Evolutionary conservation across 208 protist genomes (phyloP).

Genomic region (Porcisia hertigi): DNA sequence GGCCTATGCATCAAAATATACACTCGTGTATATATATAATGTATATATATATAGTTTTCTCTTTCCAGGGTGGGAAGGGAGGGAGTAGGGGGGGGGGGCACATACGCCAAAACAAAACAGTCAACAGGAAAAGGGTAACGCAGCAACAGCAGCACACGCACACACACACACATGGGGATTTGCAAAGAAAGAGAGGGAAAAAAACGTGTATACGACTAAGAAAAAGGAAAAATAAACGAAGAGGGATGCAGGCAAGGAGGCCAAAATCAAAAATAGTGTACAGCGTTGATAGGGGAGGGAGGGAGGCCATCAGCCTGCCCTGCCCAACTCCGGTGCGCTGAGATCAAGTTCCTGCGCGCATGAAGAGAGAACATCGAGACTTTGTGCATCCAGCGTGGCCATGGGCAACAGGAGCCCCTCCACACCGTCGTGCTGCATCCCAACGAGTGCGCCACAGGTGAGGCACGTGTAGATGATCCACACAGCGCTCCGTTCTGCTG

Average conservation of each 20-base stretch:
- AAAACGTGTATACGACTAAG: no score
- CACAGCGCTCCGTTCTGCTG: background rate
- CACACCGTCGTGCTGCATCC: constrained; percentile 57
- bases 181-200: no score
- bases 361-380: constrained; percentile 41
- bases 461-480: constrained; percentile 63
- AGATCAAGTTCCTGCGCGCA: constrained; percentile 52
- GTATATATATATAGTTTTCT: background rate
- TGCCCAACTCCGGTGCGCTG: constrained; percentile 3
- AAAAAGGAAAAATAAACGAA: no score
- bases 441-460: constrained; percentile 58
- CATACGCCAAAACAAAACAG: no score
- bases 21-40: background rate
- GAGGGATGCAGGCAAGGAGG: no score
- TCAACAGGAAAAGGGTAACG: no score
- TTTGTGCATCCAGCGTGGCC: constrained; percentile 46
- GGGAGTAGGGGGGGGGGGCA: no score
- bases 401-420: constrained; percentile 66
- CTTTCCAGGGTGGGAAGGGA: no score
- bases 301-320: background rate
- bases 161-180: background rate
- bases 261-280: no score
- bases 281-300: background rate
- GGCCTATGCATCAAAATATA: no score
- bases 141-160: background rate